Evolutionary conservation across 208 protist genomes (phyloP), one percentile per base, ranked within the genome.

Genomic region (Hexamita inflata): DNA sequence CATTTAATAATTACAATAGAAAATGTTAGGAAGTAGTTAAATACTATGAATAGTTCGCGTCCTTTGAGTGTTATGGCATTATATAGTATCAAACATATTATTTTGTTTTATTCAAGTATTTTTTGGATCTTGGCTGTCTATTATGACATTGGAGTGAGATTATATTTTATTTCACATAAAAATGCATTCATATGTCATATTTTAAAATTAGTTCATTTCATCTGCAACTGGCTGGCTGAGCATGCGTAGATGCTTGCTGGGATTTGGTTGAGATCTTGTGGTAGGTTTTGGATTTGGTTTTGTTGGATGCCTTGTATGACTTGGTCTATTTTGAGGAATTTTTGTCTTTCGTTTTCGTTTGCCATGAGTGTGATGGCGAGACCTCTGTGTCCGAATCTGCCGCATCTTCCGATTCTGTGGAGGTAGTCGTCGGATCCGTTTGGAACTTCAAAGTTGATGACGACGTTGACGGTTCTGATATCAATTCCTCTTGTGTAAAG

Each of bases 371-470:
- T 98, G 81, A 98, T 95, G 34, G 95, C 94, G 0, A 98, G 79
- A 74, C 94, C 94, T 59, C 96, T 86, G 80, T 97, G 94, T 40
- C 95, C 95, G 81, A 95, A 98, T 67, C 95, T 86, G 53, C 91
- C 92, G 67, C 81, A 88, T 76, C 91, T 90, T 62, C 93, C 92
- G 82, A 96, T 95, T 68, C 92, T 84, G 82, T 98, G 94, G 4
- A 98, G 88, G 81, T 97, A 98, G 34, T 92, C 95, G 82, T 97
- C 94, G 34, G 91, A 29, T n/a, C 1, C 15, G 78, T 93, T 94
- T 66, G 95, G 95, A 84, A 98, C 96, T 85, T 98, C 95, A 88
- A 98, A 98, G 87, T 98, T 98, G 86, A 98, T 97, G 76, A 98
- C 95, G 15, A 98, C 94, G 81, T 98, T 98, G 29, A 98, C 95